Evolutionary conservation across 352 stramenopile species (phyloP).

Genomic region (Phytopythium aichiense): DNA sequence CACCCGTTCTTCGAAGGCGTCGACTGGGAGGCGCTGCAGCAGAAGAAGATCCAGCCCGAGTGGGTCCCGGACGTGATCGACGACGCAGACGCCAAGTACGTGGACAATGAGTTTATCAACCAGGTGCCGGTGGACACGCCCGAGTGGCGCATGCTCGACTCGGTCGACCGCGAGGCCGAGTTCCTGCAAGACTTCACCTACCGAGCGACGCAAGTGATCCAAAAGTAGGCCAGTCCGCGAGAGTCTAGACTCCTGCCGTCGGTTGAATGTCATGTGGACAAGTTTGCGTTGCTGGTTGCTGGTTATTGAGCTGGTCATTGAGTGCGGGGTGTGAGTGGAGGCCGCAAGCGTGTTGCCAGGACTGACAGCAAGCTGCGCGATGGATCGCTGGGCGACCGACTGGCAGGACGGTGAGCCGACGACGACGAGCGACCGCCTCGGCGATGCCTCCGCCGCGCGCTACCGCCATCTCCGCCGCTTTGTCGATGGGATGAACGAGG

Average conservation of each 20-base stretch:
- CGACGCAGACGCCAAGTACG: slow-evolving; percentile 82
- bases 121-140: slow-evolving; percentile 83
- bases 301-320: no score
- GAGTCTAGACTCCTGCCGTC: no score
- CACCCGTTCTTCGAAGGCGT: slow-evolving; percentile 86
- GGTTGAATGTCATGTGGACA: no score
- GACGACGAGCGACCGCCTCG: background rate
- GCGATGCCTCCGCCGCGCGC: background rate
- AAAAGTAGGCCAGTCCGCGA: slow-evolving; percentile 32
- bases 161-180: slow-evolving; percentile 78
- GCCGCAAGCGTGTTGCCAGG: no score
- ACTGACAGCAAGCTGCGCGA: background rate
- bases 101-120: slow-evolving; percentile 87
- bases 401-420: background rate
- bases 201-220: slow-evolving; percentile 66
- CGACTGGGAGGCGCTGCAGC: slow-evolving; percentile 83
- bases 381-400: background rate
- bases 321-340: background rate
- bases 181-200: slow-evolving; percentile 87
- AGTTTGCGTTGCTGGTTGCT: no score
- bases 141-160: slow-evolving; percentile 88
- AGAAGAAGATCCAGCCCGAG: slow-evolving; percentile 73
- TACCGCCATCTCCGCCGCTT: background rate
- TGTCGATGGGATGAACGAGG: background rate
- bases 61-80: slow-evolving; percentile 83